These are phyloP conservation scores for Fraxinus greggii DNA, from an alignment of 305 asterid species.

Conservation along the genomic window DNA sequence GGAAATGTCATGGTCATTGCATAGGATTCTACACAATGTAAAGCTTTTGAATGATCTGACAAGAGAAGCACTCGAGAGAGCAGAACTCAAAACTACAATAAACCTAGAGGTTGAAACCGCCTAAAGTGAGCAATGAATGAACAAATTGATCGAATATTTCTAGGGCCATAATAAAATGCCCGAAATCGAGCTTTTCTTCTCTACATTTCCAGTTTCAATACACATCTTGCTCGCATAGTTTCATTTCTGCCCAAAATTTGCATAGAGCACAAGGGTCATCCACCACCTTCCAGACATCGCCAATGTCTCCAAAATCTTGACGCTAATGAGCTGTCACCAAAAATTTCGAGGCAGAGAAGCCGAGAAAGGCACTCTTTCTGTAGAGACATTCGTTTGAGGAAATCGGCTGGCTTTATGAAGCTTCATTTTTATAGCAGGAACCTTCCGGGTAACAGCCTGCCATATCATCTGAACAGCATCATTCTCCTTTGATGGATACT, in stretches of 20 bases:
- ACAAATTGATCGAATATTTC: not conserved
- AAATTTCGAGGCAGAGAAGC: slow-evolving; percentile 1
- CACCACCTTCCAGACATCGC: not conserved
- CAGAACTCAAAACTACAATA: not conserved
- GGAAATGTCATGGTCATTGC: not conserved
- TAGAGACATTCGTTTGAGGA: not conserved
- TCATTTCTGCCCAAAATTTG: not conserved
- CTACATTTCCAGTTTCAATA: not conserved
- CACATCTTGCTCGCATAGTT: not conserved
- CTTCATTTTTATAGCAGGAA: not conserved
- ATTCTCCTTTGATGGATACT: not conserved
- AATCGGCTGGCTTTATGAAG: not conserved
- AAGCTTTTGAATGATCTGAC: not conserved
- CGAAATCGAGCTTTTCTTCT: not conserved
- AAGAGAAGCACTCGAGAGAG: not conserved
- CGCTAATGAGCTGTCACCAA: not conserved
- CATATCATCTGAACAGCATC: slow-evolving; percentile 7
- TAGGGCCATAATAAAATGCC: not conserved
- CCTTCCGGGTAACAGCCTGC: not conserved
- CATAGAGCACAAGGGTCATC: not conserved
- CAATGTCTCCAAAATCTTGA: not conserved
- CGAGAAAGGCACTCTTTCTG: not conserved
- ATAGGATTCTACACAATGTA: not conserved
- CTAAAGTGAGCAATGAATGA: not conserved
- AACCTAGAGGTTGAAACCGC: not conserved